These are phyloP conservation scores for Marvania coccoides DNA, from an alignment of 139 green algal genomes.

Conservation along the genomic window DNA sequence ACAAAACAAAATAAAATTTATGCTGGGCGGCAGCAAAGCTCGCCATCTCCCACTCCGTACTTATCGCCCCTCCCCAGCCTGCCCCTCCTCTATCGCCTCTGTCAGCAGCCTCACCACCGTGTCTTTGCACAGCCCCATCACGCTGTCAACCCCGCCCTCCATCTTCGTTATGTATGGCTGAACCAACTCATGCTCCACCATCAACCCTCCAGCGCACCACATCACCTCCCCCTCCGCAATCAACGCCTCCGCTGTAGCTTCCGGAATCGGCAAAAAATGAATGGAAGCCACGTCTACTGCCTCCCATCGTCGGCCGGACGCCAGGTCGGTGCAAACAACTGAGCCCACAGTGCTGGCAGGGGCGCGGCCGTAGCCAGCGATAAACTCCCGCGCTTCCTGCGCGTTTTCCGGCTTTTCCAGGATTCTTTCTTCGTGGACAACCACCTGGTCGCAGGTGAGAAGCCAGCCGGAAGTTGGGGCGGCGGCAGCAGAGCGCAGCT, in stretches of 20 bases:
- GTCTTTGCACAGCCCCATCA: slow-evolving; percentile 67
- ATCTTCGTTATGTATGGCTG: slow-evolving; percentile 41
- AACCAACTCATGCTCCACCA: slow-evolving; percentile 71
- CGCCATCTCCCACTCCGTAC: too few relatives aligned
- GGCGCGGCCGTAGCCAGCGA: slow-evolving; percentile 49
- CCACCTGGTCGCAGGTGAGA: slow-evolving; percentile 74
- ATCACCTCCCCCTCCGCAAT: slow-evolving; percentile 59
- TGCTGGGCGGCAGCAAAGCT: too few relatives aligned
- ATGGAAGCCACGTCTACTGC: slow-evolving; percentile 33
- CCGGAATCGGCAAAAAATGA: slow-evolving; percentile 52
- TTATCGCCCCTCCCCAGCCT: too few relatives aligned
- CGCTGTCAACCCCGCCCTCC: slow-evolving; percentile 53
- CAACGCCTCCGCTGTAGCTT: slow-evolving; percentile 47
- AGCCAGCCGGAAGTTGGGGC: slow-evolving; percentile 23
- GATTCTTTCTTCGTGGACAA: slow-evolving; percentile 61
- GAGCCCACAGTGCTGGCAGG: slow-evolving; percentile 62
- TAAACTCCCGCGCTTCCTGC: slow-evolving; percentile 46
- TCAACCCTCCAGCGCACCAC: slow-evolving; percentile 62
- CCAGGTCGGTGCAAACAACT: slow-evolving; percentile 54
- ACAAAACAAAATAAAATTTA: too few relatives aligned
- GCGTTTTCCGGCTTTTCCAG: slow-evolving; percentile 65
- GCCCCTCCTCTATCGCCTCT: slow-evolving; percentile 19
- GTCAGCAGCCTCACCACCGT: slow-evolving; percentile 35
- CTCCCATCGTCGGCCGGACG: slow-evolving; percentile 15
- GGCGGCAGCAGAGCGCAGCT: slow-evolving; percentile 9